Base-by-base conservation (phyloP, 352 stramenopile species). In the Elongisporangium anandrum region DNA sequence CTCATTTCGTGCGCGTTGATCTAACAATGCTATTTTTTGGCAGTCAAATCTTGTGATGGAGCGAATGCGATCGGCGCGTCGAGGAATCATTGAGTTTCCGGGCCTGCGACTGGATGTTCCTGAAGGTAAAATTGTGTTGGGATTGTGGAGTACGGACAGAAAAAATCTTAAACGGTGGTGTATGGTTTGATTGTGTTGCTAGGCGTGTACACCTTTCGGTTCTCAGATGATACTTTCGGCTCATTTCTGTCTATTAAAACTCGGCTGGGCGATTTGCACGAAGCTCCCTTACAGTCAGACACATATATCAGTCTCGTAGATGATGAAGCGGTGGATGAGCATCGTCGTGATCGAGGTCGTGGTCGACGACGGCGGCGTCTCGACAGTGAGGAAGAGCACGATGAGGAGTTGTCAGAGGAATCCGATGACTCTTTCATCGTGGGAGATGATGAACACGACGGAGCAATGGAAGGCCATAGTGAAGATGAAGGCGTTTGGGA, bases 391-490 rank as follows among this genome's bases (percentile, higher is more conserved):
- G 60, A 75, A 2, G 70, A 76, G 4, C 63, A 78, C 9, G 73
- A 79, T 24, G 72, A 77, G 38, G 69, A 75, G 51, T 61, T 45
- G 13, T 45, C 26, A 15, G 65, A 72, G 10, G 70, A 79, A n/a
- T 84, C 72, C 3, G 76, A 92, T 19, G 74, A 90, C 57, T 92
- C 77, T 13, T 92, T 92, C 26, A 86, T 92, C 45, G 79, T 88
- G 12, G 59, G 65, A 17, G 70, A 88, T 48, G 77, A 87, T 34
- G 59, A 82, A 23, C 65, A 67, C 13, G 56, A 58, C 20, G 68
- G 75, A 0, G 54, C 64, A 2, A n/a, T n/a, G n/a, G 59, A 70
- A 51, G 64, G 72, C 22, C 69, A 74, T 39, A 56, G 62, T 7
- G 58, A 70, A n/a, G 63, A 59, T 15, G 54, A 81, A 56, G 61